Conservation (phyloP, 2,329 filamentous ascomycete species). For the Trichoderma asperellum region DNA sequence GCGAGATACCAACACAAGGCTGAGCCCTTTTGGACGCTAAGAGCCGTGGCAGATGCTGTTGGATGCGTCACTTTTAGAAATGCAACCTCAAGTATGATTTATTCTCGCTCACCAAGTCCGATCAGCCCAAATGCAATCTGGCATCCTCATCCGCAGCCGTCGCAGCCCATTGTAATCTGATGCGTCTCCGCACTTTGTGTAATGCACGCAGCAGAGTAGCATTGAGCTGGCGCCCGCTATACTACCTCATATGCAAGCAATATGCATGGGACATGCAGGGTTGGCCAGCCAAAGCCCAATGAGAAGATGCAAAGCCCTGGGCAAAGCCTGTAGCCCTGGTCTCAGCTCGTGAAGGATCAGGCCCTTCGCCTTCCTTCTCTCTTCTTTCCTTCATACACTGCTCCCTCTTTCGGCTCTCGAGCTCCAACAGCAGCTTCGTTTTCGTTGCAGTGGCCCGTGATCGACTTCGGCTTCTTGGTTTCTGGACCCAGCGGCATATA, state of each 20-base stretch:
- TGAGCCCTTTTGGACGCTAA: constrained; percentile 1
- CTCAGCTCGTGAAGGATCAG: constrained; percentile 1
- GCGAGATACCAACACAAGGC: neutral
- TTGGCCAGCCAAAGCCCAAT: constrained; percentile 14
- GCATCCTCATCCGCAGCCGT: neutral
- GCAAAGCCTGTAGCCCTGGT: neutral
- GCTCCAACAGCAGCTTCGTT: neutral
- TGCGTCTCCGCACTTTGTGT: neutral
- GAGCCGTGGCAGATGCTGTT: neutral
- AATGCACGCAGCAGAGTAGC: neutral
- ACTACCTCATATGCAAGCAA: constrained; percentile 13
- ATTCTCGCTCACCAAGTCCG: neutral
- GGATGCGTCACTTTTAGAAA: neutral
- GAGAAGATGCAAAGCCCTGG: neutral
- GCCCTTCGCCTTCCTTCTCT: neutral
- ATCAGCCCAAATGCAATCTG: neutral
- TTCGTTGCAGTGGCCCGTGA: neutral
- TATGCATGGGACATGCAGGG: constrained; percentile 11
- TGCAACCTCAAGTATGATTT: neutral
- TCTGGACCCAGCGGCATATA: neutral
- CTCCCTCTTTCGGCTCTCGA: neutral
- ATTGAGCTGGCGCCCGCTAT: neutral
- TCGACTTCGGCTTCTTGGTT: neutral
- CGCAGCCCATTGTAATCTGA: neutral
- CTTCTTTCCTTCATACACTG: neutral